Evolutionary conservation across 495 filamentous ascomycete species (phyloP).

Genomic region (Aspergillus heteromorphus): DNA sequence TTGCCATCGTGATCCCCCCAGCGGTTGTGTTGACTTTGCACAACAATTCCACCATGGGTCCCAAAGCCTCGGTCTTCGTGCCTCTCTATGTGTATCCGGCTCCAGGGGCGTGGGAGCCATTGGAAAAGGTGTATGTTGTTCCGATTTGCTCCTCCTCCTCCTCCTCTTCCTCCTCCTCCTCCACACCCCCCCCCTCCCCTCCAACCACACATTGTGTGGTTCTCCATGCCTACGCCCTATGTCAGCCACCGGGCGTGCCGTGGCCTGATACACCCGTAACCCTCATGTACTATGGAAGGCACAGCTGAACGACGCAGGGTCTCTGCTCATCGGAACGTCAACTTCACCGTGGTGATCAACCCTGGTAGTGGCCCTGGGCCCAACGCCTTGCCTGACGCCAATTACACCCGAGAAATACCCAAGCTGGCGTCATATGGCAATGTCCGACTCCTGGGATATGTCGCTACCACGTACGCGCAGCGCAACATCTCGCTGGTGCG

Average conservation of each 20-base stretch:
- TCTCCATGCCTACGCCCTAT: constrained; percentile 16
- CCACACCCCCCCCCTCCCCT: constrained; percentile 5
- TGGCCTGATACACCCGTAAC: constrained; percentile 12
- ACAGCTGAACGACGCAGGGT: constrained; percentile 35
- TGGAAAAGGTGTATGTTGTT: constrained; percentile 42
- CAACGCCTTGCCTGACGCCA: constrained; percentile 39
- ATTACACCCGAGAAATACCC: constrained; percentile 47
- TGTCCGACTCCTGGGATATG: constrained; percentile 50
- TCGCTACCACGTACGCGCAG: constrained; percentile 45
- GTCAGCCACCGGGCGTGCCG: constrained; percentile 19
- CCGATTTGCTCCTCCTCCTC: background rate
- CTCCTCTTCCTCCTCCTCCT: background rate
- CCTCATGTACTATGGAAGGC: constrained; percentile 7
- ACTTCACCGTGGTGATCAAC: constrained; percentile 53
- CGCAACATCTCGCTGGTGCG: constrained; percentile 35
- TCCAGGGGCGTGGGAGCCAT: constrained; percentile 44
- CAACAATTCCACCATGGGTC: constrained; percentile 37
- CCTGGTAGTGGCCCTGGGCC: constrained; percentile 50
- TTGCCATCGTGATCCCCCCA: constrained; percentile 31
- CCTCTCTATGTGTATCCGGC: constrained; percentile 54
- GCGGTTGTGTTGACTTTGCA: constrained; percentile 29
- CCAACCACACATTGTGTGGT: constrained; percentile 8
- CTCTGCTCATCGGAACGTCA: constrained; percentile 35
- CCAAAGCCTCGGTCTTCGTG: constrained; percentile 43
- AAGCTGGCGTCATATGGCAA: constrained; percentile 40